Conservation (phyloP, 2,329 filamentous ascomycete species). For the Zasmidium angulare region DNA sequence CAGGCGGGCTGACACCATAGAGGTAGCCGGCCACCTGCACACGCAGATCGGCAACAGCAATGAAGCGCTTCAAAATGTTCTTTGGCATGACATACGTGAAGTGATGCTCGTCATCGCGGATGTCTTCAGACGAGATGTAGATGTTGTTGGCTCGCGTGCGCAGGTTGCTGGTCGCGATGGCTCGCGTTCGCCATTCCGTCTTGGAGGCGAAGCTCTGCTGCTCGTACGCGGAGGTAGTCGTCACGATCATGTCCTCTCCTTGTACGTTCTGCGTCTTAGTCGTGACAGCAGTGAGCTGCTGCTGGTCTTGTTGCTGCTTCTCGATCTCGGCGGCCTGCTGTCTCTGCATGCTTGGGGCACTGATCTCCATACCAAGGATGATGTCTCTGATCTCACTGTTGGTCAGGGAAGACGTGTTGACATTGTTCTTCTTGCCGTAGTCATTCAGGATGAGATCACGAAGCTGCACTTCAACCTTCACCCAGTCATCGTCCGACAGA, state of each 20-base stretch:
- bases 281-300: constrained; percentile 93
- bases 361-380: constrained; percentile 99
- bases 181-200: constrained; percentile 96
- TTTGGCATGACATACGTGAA: constrained; percentile 99
- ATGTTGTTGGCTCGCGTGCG: constrained; percentile 96
- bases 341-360: constrained; percentile 93
- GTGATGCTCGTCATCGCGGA: constrained; percentile 81
- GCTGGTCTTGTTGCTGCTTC: constrained; percentile 96
- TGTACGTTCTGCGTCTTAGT: constrained; percentile 98
- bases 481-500: constrained; percentile 93
- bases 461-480: constrained; percentile 97
- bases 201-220: constrained; percentile 97
- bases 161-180: constrained; percentile 93
- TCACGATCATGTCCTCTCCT: constrained; percentile 96
- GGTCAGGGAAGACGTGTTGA: constrained; percentile 95
- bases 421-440: constrained; percentile 99
- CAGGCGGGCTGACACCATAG: constrained; percentile 86
- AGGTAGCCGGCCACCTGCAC: constrained; percentile 96
- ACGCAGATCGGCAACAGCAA: constrained; percentile 92
- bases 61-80: constrained; percentile 97
- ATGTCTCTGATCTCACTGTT: constrained; percentile 97
- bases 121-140: constrained; percentile 95
- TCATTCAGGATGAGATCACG: constrained; percentile 96
- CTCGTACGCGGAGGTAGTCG: constrained; percentile 96
- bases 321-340: constrained; percentile 98